These are phyloP conservation scores for Neonectria magnoliae DNA, from an alignment of 2,329 filamentous ascomycete species.

Conservation along the genomic window DNA sequence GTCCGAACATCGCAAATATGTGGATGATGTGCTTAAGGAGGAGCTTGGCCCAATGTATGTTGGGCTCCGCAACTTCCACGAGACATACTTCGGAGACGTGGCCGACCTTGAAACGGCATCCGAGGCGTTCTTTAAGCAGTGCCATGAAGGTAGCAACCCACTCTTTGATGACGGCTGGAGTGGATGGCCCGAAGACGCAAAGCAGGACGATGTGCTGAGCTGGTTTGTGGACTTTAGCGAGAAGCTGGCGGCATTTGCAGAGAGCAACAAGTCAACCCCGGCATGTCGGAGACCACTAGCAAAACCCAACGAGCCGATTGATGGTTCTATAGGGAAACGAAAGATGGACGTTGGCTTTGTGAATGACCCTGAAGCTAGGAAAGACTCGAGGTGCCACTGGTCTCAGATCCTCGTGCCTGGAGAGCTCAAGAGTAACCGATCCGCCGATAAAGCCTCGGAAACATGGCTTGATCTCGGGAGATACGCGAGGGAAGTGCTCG, in stretches of 20 bases:
- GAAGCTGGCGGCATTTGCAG: not conserved
- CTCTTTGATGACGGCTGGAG: slow-evolving; percentile 45
- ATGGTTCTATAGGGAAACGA: not conserved
- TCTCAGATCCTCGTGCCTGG: slow-evolving; percentile 30
- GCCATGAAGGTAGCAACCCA: slow-evolving; percentile 40
- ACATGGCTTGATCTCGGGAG: too few relatives aligned
- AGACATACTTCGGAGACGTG: slow-evolving; percentile 46
- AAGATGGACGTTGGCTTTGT: not conserved
- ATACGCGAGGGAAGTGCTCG: too few relatives aligned
- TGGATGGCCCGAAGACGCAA: slow-evolving; percentile 47
- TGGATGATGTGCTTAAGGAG: slow-evolving; percentile 47
- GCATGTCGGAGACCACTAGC: not conserved
- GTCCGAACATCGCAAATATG: slow-evolving; percentile 46
- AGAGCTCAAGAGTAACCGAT: slow-evolving; percentile 59
- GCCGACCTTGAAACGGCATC: slow-evolving; percentile 44
- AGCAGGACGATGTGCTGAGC: slow-evolving; percentile 36
- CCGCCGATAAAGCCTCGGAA: slow-evolving; percentile 48
- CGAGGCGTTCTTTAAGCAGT: slow-evolving; percentile 48
- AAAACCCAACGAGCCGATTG: not conserved
- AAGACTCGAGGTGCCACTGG: not conserved
- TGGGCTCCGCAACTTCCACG: slow-evolving; percentile 45
- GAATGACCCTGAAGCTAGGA: not conserved
- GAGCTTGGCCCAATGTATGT: slow-evolving; percentile 50
- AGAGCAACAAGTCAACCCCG: not conserved
- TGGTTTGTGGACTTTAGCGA: not conserved